Evolutionary conservation across 2,329 filamentous ascomycete species (phyloP).

Genomic region (Trichoderma koningiopsis): DNA sequence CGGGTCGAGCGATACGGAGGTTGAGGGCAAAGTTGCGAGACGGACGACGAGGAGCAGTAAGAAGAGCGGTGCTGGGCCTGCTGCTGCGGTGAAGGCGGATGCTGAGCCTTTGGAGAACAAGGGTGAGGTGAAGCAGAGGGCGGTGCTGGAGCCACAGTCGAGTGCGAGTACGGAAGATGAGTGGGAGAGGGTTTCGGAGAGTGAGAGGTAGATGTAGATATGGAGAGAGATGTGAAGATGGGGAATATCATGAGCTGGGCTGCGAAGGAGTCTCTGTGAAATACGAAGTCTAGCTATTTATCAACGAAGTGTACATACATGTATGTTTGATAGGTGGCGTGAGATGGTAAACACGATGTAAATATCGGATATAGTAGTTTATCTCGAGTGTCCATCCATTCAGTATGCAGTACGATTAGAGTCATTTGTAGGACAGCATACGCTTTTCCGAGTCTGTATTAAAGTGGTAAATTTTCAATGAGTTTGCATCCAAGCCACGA

Average conservation of each 20-base stretch:
- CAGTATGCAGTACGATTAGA: neutral
- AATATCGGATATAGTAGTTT: neutral
- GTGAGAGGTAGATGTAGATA: constrained; percentile 46
- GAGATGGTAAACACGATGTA: neutral
- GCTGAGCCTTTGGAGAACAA: constrained; percentile 46
- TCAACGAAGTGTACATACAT: neutral
- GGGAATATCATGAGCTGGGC: neutral
- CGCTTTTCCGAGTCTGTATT: neutral
- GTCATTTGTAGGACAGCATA: neutral
- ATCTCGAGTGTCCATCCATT: neutral
- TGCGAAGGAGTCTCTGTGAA: neutral
- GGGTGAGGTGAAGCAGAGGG: constrained; percentile 53
- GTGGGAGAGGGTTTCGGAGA: constrained; percentile 87
- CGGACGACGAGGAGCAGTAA: constrained; percentile 27
- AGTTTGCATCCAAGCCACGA: neutral
- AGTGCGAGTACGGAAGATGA: constrained; percentile 85
- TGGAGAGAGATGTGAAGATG: too few relatives aligned
- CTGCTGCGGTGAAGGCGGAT: constrained; percentile 35
- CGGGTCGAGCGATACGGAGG: constrained; percentile 49
- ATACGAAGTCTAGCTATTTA: neutral
- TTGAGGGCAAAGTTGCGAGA: constrained; percentile 40
- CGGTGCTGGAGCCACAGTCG: constrained; percentile 52
- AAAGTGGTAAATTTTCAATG: neutral
- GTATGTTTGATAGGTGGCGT: neutral
- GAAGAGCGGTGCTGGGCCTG: constrained; percentile 26